Base-by-base conservation (phyloP, 176 grass and related monocot species). In the Leersia perrieri region DNA sequence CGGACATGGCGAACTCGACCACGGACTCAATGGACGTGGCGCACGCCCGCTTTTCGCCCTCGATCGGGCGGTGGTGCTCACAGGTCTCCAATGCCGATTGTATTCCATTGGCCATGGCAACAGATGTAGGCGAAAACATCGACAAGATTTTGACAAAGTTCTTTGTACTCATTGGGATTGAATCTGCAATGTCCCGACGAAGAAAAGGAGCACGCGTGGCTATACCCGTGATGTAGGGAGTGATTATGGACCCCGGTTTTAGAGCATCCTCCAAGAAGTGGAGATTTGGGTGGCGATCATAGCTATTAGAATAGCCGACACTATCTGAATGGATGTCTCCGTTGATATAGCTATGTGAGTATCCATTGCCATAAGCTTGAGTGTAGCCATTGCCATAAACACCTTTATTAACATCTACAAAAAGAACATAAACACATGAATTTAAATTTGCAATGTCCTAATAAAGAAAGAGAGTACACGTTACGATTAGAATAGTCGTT, bases 11-110 rank as follows among this genome's bases (percentile, higher is more conserved):
- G 22, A 83, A 75, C 5, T 75, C 81, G 20, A 75, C 70, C 71
- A 83, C 53, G 1, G 81, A 83, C 60, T 83, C 81, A 22, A 83
- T 38, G 3, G 71, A 75, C 1, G 71, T 83, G 40, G 60, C 81
- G 30, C 81, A 83, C 0, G 2, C 7, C 11, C 25, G 26, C 20
- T 2, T 22, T 32, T 83, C 60, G 0, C 70, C 81, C 20, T n/a
- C 2, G 3, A 63, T 9, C 1, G 26, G 57, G 5, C 9, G 16
- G 3, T 20, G 60, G 10, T 7, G 8, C 60, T 83, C 80, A 60
- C 80, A 83, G 6, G 34, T 40, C 0, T 53, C 27, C 0, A 83
- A 10, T 5, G 81, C 66, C 15, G 1, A 66, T 22, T 3, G 3
- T 27, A 75, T 83, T 12, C 2, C 30, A 11, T 53, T 3, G 2